Evolutionary conservation across 148 eudicot genomes (phyloP).

Genomic region (Rhododendron ovatum): DNA sequence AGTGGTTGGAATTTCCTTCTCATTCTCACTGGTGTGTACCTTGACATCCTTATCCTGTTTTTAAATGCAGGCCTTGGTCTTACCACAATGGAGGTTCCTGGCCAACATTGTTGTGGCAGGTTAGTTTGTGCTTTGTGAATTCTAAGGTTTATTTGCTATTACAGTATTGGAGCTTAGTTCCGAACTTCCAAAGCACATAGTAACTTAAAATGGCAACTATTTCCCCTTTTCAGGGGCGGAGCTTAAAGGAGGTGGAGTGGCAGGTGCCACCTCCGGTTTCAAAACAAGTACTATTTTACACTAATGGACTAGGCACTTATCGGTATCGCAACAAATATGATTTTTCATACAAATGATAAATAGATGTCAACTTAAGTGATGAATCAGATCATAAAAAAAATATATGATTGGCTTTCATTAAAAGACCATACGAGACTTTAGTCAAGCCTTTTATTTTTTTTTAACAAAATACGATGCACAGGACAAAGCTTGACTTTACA

Average conservation of each 20-base stretch:
- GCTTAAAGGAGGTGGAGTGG: background rate
- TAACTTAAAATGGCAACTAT: background rate
- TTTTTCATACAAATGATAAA: background rate
- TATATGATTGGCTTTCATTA: background rate
- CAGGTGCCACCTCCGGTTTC: background rate
- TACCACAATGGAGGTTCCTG: conserved; percentile 70
- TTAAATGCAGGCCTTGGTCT: conserved; percentile 58
- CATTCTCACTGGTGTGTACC: background rate
- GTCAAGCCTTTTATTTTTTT: background rate
- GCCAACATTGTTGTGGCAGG: conserved; percentile 83
- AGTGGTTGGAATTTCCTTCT: background rate
- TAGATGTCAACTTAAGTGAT: background rate
- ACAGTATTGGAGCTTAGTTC: background rate
- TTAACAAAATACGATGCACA: background rate
- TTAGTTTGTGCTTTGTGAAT: conserved; percentile 6
- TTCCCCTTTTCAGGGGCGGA: background rate
- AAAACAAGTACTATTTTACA: background rate
- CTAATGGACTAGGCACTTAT: background rate
- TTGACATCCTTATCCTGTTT: background rate
- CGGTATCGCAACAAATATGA: background rate
- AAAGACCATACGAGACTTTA: background rate
- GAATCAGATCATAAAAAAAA: background rate
- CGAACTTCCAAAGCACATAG: background rate
- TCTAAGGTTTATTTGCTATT: background rate
- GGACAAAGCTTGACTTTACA: background rate